Percentiles rank a stretch among this genome's conserved stretches.
Conservation (phyloP, 75 land plant species). For the Adiantum capillusveneris region DNA sequence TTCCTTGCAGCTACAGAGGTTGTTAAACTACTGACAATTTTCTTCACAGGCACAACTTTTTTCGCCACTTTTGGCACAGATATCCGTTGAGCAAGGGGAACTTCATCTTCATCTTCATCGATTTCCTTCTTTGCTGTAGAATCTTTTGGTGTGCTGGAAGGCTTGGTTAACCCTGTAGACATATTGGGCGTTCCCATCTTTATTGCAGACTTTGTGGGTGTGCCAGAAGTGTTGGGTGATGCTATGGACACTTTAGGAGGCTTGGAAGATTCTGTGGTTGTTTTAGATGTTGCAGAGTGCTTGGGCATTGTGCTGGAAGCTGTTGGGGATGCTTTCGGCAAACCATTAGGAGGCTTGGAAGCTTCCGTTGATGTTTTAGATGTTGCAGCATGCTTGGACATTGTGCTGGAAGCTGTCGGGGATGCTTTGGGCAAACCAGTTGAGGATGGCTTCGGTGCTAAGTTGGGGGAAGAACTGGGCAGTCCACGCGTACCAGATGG, state of each 20-base stretch:
- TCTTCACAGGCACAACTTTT: conserved; percentile 15
- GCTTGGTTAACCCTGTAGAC: background rate
- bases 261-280: conserved; percentile 6
- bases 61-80: conserved; percentile 16
- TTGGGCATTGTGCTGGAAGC: conserved; percentile 10
- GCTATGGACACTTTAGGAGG: background rate
- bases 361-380: no score
- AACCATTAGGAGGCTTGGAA: background rate
- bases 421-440: background rate
- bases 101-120: conserved; percentile 51
- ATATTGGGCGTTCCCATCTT: no score
- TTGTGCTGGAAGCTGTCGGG: background rate
- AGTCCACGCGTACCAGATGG: conserved; percentile 4
- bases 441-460: conserved; percentile 11
- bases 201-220: no score
- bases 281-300: conserved; percentile 1
- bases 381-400: no score
- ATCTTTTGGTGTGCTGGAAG: background rate
- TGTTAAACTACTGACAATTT: conserved; percentile 1
- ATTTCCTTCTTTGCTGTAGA: background rate
- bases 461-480: no score
- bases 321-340: background rate
- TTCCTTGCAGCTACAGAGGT: conserved; percentile 11
- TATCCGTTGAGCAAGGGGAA: conserved; percentile 59
- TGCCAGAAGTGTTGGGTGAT: background rate